These are phyloP conservation scores for Apiospora kogelbergensis DNA, from an alignment of 2,329 filamentous ascomycete species.

Conservation along the genomic window DNA sequence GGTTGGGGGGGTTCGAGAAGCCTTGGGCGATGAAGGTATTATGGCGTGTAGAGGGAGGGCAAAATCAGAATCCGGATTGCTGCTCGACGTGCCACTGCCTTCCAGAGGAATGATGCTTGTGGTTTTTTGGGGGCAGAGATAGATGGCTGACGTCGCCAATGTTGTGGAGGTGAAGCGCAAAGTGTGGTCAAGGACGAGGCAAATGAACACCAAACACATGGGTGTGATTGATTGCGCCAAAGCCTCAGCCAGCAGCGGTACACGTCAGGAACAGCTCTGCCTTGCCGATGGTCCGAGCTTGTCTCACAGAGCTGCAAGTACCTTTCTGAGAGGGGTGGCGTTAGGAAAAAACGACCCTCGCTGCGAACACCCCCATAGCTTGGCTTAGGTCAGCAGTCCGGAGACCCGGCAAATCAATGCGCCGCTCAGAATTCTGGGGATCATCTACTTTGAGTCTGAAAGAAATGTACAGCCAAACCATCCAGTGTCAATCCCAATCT, in stretches of 20 bases:
- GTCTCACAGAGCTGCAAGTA: background rate
- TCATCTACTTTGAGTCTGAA: too few species aligned
- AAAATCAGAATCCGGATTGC: background rate
- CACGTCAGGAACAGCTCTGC: slow-evolving; percentile 14
- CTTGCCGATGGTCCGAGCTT: slow-evolving; percentile 10
- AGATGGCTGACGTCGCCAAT: slow-evolving; percentile 7
- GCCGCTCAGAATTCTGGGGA: background rate
- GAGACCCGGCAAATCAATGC: background rate
- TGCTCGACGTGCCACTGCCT: slow-evolving; percentile 2
- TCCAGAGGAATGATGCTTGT: slow-evolving; percentile 5
- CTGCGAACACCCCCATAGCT: background rate
- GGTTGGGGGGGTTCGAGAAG: background rate
- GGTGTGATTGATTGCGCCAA: slow-evolving; percentile 4
- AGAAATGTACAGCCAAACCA: background rate
- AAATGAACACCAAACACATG: slow-evolving; percentile 7
- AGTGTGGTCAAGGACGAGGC: background rate
- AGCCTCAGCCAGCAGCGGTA: background rate
- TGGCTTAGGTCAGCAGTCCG: background rate
- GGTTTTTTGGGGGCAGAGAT: background rate
- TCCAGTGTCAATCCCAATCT: background rate
- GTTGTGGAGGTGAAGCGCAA: slow-evolving; percentile 3
- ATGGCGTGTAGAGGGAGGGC: background rate
- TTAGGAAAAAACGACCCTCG: background rate
- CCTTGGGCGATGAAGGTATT: background rate
- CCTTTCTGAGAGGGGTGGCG: background rate